phyloP scores from a whole-genome alignment of 495 filamentous ascomycete species.

The Penicillium pulvis region DNA sequence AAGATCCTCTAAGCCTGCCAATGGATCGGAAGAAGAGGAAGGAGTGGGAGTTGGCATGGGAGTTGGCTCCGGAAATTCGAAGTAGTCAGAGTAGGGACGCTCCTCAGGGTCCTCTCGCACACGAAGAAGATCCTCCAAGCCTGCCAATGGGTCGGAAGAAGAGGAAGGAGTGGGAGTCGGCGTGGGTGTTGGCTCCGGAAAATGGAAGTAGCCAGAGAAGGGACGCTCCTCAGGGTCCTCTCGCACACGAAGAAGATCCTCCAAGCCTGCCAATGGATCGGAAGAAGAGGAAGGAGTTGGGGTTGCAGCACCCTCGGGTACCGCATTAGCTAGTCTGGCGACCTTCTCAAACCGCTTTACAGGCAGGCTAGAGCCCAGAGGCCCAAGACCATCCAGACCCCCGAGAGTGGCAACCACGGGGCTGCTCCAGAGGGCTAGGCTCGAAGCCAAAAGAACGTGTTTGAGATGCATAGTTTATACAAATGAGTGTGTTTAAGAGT shows the following conservation, averaged over 20 bases:
- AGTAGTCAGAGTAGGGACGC: no score
- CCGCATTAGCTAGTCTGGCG: background rate
- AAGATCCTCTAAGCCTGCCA: background rate
- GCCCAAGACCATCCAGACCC: background rate
- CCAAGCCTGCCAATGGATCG: background rate
- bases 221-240: no score
- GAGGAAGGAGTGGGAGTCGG: background rate
- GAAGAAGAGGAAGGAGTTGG: background rate
- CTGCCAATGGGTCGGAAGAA: background rate
- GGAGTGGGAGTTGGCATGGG: background rate
- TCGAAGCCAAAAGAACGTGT: background rate
- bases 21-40: background rate
- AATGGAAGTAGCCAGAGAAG: no score
- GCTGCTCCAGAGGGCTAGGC: conserved; percentile 9
- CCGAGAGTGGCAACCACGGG: conserved; percentile 1
- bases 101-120: no score
- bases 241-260: no score
- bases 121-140: background rate
- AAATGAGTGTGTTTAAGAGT: background rate
- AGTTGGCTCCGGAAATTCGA: background rate
- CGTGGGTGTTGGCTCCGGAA: background rate
- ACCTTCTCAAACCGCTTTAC: background rate
- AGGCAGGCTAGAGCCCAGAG: background rate
- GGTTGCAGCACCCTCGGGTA: background rate
- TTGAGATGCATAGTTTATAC: conserved; percentile 3